phyloP scores from a whole-genome alignment of 1,284 basidiomycete species.

The Ustilago hordei region DNA sequence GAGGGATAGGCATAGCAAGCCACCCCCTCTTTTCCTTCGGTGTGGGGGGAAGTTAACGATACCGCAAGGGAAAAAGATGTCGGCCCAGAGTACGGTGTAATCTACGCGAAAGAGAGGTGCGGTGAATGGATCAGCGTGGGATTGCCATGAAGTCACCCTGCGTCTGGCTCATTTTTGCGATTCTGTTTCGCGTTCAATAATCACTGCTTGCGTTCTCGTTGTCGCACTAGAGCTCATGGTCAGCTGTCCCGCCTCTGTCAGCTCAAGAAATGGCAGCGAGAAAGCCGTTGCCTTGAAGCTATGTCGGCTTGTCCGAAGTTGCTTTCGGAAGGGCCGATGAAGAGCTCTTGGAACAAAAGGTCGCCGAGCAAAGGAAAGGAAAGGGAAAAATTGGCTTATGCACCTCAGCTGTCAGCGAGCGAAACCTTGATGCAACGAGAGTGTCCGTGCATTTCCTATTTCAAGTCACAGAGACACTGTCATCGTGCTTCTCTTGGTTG shows the following conservation, averaged over 20 bases:
- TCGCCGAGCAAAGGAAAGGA: neutral
- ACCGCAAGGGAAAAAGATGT: too few species aligned
- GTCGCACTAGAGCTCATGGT: neutral
- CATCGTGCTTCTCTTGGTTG: conserved; percentile 3
- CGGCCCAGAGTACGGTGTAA: neutral
- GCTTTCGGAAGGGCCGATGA: too few species aligned
- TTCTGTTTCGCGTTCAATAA: neutral
- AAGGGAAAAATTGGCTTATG: conserved; percentile 2
- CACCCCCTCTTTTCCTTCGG: too few species aligned
- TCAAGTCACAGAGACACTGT: neutral
- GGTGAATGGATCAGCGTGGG: neutral
- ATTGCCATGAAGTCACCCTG: conserved; percentile 19
- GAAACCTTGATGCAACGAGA: neutral
- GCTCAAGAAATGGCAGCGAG: too few species aligned
- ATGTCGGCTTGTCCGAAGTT: too few species aligned
- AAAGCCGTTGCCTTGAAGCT: too few species aligned
- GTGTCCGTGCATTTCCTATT: neutral
- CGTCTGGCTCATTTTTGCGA: conserved; percentile 1
- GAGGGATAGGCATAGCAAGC: too few species aligned
- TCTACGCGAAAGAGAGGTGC: conserved; percentile 6
- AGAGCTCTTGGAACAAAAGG: neutral
- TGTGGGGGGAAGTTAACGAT: too few species aligned
- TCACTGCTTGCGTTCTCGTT: neutral
- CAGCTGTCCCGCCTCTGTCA: neutral
- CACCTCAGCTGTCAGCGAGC: conserved; percentile 19